phyloP scores from a whole-genome alignment of 495 filamentous ascomycete genomes.

The Tuber melanosporum region DNA sequence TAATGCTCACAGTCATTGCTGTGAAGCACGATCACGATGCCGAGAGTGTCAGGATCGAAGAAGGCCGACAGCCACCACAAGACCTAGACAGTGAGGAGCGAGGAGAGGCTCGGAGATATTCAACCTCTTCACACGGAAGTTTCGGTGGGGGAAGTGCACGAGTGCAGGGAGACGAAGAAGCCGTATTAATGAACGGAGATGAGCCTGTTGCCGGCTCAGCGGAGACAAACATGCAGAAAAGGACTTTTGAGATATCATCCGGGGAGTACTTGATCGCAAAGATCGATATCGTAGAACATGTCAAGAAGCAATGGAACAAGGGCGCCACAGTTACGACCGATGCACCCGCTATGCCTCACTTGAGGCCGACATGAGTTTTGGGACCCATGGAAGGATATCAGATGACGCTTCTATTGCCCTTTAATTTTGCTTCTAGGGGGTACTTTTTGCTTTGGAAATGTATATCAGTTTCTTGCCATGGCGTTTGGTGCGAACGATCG shows the following conservation, averaged over 20 bases:
- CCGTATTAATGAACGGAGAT: constrained; percentile 17
- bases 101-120: constrained; percentile 27
- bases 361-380: neutral
- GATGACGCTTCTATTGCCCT: neutral
- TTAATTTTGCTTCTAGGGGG: neutral
- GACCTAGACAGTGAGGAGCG: constrained; percentile 39
- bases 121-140: constrained; percentile 12
- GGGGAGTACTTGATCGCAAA: constrained; percentile 38
- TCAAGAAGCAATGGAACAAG: constrained; percentile 34
- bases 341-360: neutral
- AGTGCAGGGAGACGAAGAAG: constrained; percentile 4
- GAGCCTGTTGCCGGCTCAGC: constrained; percentile 14
- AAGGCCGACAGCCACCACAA: constrained; percentile 12
- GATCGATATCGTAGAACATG: constrained; percentile 32
- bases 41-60: constrained; percentile 9
- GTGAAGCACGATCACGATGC: constrained; percentile 29
- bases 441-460: neutral
- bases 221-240: constrained; percentile 18
- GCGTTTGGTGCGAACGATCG: neutral
- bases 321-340: neutral
- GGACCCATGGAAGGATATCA: neutral
- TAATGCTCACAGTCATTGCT: constrained; percentile 34
- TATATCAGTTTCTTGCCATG: neutral
- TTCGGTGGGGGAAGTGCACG: neutral
- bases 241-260: constrained; percentile 30